A percentile compares a stretch with the other conserved stretches of the same genome.
Conservation (phyloP, 768 basidiomycete genomes). For the Russula brevipes region DNA sequence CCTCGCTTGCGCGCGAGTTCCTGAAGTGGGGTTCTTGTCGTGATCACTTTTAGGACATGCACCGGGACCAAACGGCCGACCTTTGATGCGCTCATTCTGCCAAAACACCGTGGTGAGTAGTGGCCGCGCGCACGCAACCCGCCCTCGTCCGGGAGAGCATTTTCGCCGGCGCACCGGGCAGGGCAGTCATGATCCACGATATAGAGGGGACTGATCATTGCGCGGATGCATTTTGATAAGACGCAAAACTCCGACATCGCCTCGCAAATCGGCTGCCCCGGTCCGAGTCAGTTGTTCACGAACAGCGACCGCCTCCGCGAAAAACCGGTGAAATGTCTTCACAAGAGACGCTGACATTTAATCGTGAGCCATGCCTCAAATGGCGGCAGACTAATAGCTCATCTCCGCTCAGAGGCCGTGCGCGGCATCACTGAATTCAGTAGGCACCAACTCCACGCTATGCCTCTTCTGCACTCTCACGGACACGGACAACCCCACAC, state of each 20-base stretch:
- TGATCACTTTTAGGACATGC: neutral
- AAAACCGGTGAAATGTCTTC: constrained; percentile 11
- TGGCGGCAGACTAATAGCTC: constrained; percentile 27
- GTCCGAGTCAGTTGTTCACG: constrained; percentile 1
- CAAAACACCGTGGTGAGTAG: neutral
- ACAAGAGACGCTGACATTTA: constrained; percentile 30
- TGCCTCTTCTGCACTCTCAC: neutral
- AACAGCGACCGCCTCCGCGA: neutral
- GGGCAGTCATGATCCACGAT: too few species aligned
- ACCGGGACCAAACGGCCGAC: neutral
- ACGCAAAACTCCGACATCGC: neutral
- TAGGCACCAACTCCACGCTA: constrained; percentile 33
- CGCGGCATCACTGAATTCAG: constrained; percentile 68
- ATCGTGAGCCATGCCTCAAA: constrained; percentile 27
- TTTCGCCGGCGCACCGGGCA: neutral
- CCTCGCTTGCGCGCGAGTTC: neutral
- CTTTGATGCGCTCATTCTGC: neutral
- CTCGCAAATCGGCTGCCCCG: constrained; percentile 1
- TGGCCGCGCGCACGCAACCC: neutral
- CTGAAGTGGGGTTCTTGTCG: neutral
- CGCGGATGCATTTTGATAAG: neutral
- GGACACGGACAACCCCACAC: neutral
- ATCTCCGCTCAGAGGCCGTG: constrained; percentile 42
- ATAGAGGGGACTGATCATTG: too few species aligned
- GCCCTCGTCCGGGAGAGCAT: neutral